These are phyloP conservation scores for Earliella scabrosa DNA, from an alignment of 1,284 basidiomycete species.

Conservation along the genomic window DNA sequence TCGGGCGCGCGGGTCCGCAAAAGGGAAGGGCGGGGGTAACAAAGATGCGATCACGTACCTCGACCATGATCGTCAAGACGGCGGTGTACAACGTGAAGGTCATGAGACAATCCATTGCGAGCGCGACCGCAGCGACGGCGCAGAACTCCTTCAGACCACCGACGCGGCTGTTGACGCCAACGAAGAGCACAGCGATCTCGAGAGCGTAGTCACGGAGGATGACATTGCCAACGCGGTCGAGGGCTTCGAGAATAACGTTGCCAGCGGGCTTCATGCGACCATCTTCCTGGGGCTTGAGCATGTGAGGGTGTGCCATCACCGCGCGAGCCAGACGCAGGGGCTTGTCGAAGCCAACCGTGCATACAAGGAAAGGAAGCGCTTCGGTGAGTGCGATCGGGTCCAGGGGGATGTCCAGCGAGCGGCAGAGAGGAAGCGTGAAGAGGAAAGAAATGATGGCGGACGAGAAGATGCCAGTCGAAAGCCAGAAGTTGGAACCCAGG, in stretches of 20 bases:
- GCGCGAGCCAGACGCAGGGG: slow-evolving; percentile 91
- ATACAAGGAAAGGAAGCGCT: slow-evolving; percentile 96
- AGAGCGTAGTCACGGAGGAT: slow-evolving; percentile 94
- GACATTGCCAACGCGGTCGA: slow-evolving; percentile 78
- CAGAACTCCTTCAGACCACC: slow-evolving; percentile 95
- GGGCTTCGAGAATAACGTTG: slow-evolving; percentile 84
- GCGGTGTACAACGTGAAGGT: slow-evolving; percentile 92
- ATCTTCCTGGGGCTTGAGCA: slow-evolving; percentile 52
- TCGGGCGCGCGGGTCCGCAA: neutral
- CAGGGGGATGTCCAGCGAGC: slow-evolving; percentile 84
- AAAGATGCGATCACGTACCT: slow-evolving; percentile 55
- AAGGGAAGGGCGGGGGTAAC: slow-evolving; percentile 1
- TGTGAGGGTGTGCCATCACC: slow-evolving; percentile 87
- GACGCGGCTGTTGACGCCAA: slow-evolving; percentile 89
- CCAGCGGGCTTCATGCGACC: slow-evolving; percentile 76
- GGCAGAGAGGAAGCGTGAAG: slow-evolving; percentile 84
- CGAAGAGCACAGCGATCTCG: slow-evolving; percentile 87
- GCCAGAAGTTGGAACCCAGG: slow-evolving; percentile 89
- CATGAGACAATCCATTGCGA: slow-evolving; percentile 87
- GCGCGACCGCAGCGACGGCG: slow-evolving; percentile 87
- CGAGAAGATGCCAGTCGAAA: slow-evolving; percentile 84
- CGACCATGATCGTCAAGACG: slow-evolving; percentile 93
- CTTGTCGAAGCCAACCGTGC: slow-evolving; percentile 98
- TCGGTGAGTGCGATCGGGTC: slow-evolving; percentile 95
- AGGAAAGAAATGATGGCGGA: slow-evolving; percentile 91